Conservation (phyloP, 768 basidiomycete species). For the Amanita molliuscula region DNA sequence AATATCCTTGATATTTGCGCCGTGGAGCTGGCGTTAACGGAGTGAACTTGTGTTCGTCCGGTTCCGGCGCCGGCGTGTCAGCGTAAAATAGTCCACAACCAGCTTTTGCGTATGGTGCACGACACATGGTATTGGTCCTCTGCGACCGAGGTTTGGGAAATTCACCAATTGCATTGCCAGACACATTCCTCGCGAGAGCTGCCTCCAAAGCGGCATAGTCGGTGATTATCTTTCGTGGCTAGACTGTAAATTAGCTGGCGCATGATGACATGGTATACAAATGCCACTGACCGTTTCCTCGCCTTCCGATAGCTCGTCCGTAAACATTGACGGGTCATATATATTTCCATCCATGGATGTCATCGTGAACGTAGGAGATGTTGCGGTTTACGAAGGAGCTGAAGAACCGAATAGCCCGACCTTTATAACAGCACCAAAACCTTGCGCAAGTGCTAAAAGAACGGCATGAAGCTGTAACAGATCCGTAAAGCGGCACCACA, state of each 20-base stretch:
- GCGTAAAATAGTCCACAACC: not conserved
- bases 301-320: not conserved
- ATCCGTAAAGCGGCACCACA: not conserved
- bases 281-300: not conserved
- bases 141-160: not conserved
- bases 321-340: not conserved
- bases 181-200: not conserved
- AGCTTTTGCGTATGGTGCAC: not conserved
- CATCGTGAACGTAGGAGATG: not conserved
- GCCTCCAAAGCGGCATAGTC: slow-evolving; percentile 1
- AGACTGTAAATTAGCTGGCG: not conserved
- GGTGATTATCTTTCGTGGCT: slow-evolving; percentile 1
- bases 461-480: not conserved
- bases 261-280: not conserved
- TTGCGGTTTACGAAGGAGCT: not conserved
- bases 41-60: not conserved
- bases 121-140: not conserved
- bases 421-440: not conserved
- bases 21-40: slow-evolving; percentile 1
- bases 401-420: not conserved
- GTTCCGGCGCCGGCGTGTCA: not conserved
- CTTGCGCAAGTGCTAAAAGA: not conserved
- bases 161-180: not conserved
- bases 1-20: not conserved
- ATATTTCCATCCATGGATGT: not conserved